Conservation (phyloP, 2,329 filamentous ascomycete genomes). For the Stemphylium lycopersici region DNA sequence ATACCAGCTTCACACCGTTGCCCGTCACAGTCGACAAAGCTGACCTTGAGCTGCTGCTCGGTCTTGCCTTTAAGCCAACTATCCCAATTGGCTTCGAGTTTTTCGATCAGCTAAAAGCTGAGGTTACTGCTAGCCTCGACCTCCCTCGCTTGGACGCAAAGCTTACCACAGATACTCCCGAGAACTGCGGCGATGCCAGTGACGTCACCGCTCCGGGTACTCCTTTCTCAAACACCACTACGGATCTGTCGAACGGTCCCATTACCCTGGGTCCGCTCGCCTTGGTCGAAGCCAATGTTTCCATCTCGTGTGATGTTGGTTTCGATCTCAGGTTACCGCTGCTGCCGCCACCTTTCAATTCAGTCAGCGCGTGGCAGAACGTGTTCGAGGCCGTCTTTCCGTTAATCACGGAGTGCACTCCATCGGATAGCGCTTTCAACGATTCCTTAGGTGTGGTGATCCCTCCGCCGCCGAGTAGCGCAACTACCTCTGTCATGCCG, state of each 20-base stretch:
- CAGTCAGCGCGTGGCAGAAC: conserved; percentile 17
- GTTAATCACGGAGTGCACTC: conserved; percentile 28
- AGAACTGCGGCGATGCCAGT: conserved; percentile 24
- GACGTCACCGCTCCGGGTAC: not conserved
- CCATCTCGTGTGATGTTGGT: conserved; percentile 26
- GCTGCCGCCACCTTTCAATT: conserved; percentile 24
- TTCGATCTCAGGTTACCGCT: conserved; percentile 28
- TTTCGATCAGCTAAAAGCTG: conserved; percentile 32
- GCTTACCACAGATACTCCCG: conserved; percentile 29
- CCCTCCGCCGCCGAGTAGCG: not conserved
- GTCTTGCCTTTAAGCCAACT: conserved; percentile 39
- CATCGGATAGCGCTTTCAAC: conserved; percentile 9
- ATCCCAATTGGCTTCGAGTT: conserved; percentile 47
- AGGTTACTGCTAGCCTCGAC: conserved; percentile 39
- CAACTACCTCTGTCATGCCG: not conserved
- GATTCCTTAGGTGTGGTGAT: not conserved
- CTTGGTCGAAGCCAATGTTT: conserved; percentile 35
- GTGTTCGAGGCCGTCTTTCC: conserved; percentile 31
- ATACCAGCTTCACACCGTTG: conserved; percentile 36
- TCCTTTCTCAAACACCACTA: conserved; percentile 12
- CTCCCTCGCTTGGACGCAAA: conserved; percentile 40
- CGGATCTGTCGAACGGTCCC: not conserved
- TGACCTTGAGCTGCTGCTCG: conserved; percentile 35
- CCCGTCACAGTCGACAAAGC: conserved; percentile 42
- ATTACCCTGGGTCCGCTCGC: conserved; percentile 24